Evolutionary conservation across 352 stramenopile species (phyloP).

Genomic region (Peronospora destructor): DNA sequence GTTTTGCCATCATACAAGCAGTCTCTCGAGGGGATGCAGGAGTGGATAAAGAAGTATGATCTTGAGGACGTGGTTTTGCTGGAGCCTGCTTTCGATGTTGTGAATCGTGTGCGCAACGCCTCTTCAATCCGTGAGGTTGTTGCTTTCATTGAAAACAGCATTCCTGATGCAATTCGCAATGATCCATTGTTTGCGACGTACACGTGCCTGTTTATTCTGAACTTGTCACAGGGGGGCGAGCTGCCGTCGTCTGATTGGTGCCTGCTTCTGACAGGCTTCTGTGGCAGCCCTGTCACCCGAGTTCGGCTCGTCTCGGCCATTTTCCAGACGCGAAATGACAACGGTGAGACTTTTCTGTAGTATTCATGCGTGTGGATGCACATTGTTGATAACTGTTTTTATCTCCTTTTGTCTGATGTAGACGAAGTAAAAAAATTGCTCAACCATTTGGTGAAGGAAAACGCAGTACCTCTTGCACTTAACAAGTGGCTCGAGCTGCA

Average conservation of each 20-base stretch:
- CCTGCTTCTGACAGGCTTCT: slow-evolving; percentile 72
- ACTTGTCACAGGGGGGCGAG: slow-evolving; percentile 40
- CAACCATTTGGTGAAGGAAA: slow-evolving; percentile 63
- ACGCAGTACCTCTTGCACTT: slow-evolving; percentile 38
- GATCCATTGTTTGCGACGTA: slow-evolving; percentile 60
- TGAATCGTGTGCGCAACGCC: slow-evolving; percentile 36
- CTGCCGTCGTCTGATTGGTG: slow-evolving; percentile 49
- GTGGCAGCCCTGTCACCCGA: slow-evolving; percentile 54
- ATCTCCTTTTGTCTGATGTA: slow-evolving; percentile 21
- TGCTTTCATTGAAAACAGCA: slow-evolving; percentile 46
- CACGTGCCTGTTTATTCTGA: slow-evolving; percentile 61
- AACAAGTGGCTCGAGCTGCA: slow-evolving; percentile 70
- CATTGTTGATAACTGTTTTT: slow-evolving; percentile 6
- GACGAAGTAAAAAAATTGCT: slow-evolving; percentile 62
- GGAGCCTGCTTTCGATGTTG: slow-evolving; percentile 50
- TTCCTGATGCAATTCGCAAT: slow-evolving; percentile 40
- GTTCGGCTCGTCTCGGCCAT: slow-evolving; percentile 54
- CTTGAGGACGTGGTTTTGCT: slow-evolving; percentile 52
- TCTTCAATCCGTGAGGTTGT: slow-evolving; percentile 49
- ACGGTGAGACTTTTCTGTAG: slow-evolving; percentile 25
- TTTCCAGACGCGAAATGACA: slow-evolving; percentile 54
- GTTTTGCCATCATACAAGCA: slow-evolving; percentile 52
- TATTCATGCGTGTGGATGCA: background rate
- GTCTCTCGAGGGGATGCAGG: slow-evolving; percentile 42
- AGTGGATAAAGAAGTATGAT: slow-evolving; percentile 62